Conservation (phyloP, 176 grass and related monocot genomes). For the Rhynchospora pubera region DNA sequence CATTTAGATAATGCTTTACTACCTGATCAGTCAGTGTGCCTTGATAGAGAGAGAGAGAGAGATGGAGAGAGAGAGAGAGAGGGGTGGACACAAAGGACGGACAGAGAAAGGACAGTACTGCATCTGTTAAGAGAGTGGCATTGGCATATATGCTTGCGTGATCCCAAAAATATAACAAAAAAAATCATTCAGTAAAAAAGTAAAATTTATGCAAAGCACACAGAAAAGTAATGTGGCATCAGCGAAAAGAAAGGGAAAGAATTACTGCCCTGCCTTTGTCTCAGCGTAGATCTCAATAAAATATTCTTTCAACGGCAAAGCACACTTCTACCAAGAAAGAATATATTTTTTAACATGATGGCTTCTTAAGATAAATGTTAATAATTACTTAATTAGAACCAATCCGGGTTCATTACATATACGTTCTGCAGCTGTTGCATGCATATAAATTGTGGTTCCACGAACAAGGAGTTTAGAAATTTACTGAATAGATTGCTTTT, state of each 20-base stretch:
- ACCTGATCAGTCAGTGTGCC: constrained; percentile 20
- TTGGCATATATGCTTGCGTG: constrained; percentile 8
- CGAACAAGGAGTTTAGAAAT: not conserved
- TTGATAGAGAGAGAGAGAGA: constrained; percentile 7
- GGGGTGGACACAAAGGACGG: not conserved
- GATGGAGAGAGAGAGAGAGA: no score
- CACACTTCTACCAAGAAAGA: constrained; percentile 6
- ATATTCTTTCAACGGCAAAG: constrained; percentile 41
- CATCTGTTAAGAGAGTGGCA: not conserved
- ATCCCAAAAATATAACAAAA: constrained; percentile 25
- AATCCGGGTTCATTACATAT: not conserved
- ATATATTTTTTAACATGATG: constrained; percentile 1
- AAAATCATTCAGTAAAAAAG: constrained; percentile 55
- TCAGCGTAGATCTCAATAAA: constrained; percentile 88
- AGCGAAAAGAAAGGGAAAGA: constrained; percentile 43
- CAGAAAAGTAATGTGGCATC: constrained; percentile 39
- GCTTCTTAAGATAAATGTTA: not conserved
- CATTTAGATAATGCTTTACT: constrained; percentile 9
- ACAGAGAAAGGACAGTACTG: constrained; percentile 11
- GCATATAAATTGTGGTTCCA: not conserved
- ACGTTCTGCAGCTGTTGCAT: not conserved
- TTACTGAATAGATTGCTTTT: not conserved
- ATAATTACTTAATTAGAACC: not conserved
- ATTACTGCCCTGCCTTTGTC: constrained; percentile 27
- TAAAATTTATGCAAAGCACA: constrained; percentile 64